Evolutionary conservation across 768 basidiomycete genomes (phyloP).

Genomic region (Lyophyllum atratum): DNA sequence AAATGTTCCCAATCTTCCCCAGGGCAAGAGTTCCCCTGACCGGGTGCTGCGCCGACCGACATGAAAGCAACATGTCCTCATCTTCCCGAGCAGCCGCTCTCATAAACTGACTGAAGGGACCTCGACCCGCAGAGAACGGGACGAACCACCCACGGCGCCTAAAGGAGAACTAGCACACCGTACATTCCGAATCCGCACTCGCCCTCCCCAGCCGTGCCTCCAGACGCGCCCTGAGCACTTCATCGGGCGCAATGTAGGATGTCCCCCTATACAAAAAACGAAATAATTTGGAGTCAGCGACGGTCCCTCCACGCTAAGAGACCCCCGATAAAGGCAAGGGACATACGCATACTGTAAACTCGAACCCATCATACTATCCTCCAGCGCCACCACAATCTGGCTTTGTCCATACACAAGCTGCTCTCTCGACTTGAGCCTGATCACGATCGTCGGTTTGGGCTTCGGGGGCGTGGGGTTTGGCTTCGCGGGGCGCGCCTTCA

Average conservation of each 20-base stretch:
- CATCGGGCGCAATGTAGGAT: constrained; percentile 47
- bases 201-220: constrained; percentile 46
- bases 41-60: too few relatives aligned
- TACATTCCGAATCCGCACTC: constrained; percentile 35
- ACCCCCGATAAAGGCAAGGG: too few relatives aligned
- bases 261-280: constrained; percentile 40
- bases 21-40: too few relatives aligned
- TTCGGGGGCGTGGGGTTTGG: too few relatives aligned
- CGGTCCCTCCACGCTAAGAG: too few relatives aligned
- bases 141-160: too few relatives aligned
- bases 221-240: constrained; percentile 43
- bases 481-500: not conserved
- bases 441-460: constrained; percentile 33
- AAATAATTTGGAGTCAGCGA: too few relatives aligned
- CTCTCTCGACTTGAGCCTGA: constrained; percentile 37
- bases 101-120: too few relatives aligned
- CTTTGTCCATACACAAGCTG: constrained; percentile 29
- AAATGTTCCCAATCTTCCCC: too few relatives aligned
- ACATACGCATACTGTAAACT: constrained; percentile 57
- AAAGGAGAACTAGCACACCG: constrained; percentile 42
- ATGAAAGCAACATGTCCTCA: too few relatives aligned
- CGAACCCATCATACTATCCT: constrained; percentile 39
- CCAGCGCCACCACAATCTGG: constrained; percentile 40
- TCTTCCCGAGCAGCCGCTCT: too few relatives aligned
- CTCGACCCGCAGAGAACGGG: too few relatives aligned